A percentile compares a stretch with the other conserved stretches of the same genome.
Evolutionary conservation across 257 asterid species (phyloP).

Genomic region (Rauvolfia tetraphylla): DNA sequence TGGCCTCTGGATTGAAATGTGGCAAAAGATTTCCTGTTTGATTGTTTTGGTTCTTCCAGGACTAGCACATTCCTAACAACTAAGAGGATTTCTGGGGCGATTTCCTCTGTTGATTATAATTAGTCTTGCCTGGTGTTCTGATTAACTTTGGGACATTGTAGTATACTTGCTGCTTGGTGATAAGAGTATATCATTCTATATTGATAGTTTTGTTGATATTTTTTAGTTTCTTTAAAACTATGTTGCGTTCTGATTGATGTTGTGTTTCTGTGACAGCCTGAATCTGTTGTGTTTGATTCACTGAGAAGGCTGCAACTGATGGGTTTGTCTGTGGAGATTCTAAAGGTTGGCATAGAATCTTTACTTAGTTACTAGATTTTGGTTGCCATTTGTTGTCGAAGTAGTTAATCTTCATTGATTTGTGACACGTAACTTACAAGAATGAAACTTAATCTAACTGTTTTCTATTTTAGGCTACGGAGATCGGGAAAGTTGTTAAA

Average conservation of each 20-base stretch:
- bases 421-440: conserved; percentile 7
- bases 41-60: neutral
- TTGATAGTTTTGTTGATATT: conserved; percentile 12
- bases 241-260: conserved; percentile 18
- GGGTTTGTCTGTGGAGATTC: conserved; percentile 69
- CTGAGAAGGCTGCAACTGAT: conserved; percentile 76
- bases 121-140: neutral
- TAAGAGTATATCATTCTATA: neutral
- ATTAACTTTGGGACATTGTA: neutral
- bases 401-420: neutral
- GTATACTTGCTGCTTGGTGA: neutral
- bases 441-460: conserved; percentile 9
- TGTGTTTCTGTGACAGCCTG: conserved; percentile 46
- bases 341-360: conserved; percentile 49
- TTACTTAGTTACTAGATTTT: conserved; percentile 10
- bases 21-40: conserved; percentile 18
- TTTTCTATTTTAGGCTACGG: conserved; percentile 48
- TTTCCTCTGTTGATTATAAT: neutral
- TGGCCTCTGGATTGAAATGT: conserved; percentile 19
- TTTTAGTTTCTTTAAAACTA: neutral
- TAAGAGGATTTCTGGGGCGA: conserved; percentile 12
- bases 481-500: conserved; percentile 62
- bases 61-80: neutral
- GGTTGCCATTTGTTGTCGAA: neutral
- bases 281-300: conserved; percentile 47